A percentile compares a stretch with the other conserved stretches of the same genome.
Conservation (phyloP, 495 filamentous ascomycete genomes). For the Aspergillus panamensis region DNA sequence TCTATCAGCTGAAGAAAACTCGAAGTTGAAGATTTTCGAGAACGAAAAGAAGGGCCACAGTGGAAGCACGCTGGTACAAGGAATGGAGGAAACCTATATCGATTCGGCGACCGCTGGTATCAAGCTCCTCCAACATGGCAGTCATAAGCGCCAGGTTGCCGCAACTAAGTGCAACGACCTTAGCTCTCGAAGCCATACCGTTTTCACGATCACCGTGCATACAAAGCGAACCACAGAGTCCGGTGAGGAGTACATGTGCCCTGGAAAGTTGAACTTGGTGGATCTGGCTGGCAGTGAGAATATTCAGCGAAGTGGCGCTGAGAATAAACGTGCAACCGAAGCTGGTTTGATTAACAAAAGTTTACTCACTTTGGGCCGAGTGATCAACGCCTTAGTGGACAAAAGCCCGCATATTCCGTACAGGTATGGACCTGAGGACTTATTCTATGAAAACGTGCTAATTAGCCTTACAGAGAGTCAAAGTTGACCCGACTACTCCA, state of each 20-base stretch:
- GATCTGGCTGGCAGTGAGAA: constrained; percentile 97
- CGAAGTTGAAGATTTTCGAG: constrained; percentile 93
- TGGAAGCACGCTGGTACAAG: constrained; percentile 77
- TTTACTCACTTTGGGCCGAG: constrained; percentile 86
- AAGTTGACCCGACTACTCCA: constrained; percentile 93
- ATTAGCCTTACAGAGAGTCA: constrained; percentile 62
- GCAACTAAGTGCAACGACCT: constrained; percentile 98
- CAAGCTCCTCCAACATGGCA: constrained; percentile 82
- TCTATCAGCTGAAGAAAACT: constrained; percentile 70
- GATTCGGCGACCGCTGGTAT: constrained; percentile 80
- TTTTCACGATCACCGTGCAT: constrained; percentile 90
- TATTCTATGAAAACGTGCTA: neutral
- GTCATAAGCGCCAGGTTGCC: constrained; percentile 90
- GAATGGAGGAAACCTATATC: constrained; percentile 95
- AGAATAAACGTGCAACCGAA: constrained; percentile 95
- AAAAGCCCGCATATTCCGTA: constrained; percentile 90
- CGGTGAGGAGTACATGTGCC: constrained; percentile 86
- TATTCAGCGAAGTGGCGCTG: constrained; percentile 91
- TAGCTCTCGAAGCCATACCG: constrained; percentile 90
- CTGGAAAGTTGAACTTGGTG: constrained; percentile 92
- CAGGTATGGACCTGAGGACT: constrained; percentile 26
- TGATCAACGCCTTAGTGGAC: constrained; percentile 97
- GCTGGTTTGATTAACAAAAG: constrained; percentile 98
- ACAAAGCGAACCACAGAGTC: constrained; percentile 77
- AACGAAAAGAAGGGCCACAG: constrained; percentile 79